phyloP scores from a whole-genome alignment of 495 filamentous ascomycete genomes.

The Bacidia rubella region DNA sequence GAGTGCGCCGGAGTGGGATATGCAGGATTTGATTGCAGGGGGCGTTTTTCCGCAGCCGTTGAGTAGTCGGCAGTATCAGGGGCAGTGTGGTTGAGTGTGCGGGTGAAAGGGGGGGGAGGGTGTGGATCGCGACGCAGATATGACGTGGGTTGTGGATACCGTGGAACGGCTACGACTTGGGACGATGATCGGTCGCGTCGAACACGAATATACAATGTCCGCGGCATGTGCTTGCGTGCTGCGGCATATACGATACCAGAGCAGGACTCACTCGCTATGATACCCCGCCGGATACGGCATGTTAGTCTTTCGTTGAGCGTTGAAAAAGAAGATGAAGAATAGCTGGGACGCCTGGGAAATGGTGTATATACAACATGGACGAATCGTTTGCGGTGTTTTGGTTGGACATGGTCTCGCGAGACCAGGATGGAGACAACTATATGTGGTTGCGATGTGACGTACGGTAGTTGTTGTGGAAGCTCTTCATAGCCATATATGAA shows the following conservation, averaged over 20 bases:
- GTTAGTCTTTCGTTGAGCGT: too few relatives aligned
- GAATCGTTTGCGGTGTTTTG: too few relatives aligned
- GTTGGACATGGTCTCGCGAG: too few relatives aligned
- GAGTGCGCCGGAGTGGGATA: constrained; percentile 76
- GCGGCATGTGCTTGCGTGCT: not conserved
- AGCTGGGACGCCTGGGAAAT: too few relatives aligned
- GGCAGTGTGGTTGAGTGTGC: constrained; percentile 27
- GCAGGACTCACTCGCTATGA: not conserved
- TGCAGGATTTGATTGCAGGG: constrained; percentile 46
- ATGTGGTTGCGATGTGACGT: too few relatives aligned
- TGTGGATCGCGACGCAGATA: not conserved
- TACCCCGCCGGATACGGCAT: not conserved
- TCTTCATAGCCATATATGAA: too few relatives aligned
- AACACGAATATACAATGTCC: not conserved
- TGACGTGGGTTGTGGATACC: not conserved
- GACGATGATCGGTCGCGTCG: not conserved
- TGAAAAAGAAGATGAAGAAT: too few relatives aligned
- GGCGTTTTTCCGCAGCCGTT: constrained; percentile 54
- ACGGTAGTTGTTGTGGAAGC: too few relatives aligned
- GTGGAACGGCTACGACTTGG: not conserved
- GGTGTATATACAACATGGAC: too few relatives aligned
- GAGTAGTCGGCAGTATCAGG: constrained; percentile 32
- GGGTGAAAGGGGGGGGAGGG: not conserved
- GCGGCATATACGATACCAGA: not conserved
- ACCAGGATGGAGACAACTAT: too few relatives aligned